Evolutionary conservation across 2,329 filamentous ascomycete genomes (phyloP), one percentile per base, ranked within the genome.

Genomic region (Arachnomyces sp.): DNA sequence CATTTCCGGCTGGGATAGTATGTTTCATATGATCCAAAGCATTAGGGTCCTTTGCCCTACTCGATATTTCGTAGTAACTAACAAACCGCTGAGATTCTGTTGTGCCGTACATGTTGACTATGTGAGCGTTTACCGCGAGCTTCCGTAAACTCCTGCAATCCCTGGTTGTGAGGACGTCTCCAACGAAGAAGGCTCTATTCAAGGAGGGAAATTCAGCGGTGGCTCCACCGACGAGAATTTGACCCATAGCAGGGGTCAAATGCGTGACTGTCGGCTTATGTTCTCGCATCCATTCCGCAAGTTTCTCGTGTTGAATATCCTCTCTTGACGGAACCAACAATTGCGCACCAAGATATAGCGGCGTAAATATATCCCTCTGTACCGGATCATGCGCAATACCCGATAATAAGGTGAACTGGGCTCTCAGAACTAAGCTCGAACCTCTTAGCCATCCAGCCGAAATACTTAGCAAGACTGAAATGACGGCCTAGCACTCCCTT

Each of bases 201-300:
- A 96, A 70, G 9, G 74, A 71, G 1, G 86, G 82, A 54, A 95
- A 93, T 49, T 84, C 64, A 0, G 85, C 80, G 2, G 69, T 81
- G 16, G 87, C 84, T 49, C 84, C 86, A 32, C 88, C 89, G n/a
- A 90, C 81, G 2, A 96, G 68, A 45, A 96, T 92, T 53, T 95
- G 86, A 40, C 89, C 89, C 89, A 96, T 95, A 42, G 92, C 92
- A 7, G 92, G 92, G 1, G 92, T 98, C 30, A 96, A 67, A 63
- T 96, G 92, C 9, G 83, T 87, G 14, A 88, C 84, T 12, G 81
- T 94, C 2, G 84, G 78, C 40, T 74, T 67, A 55, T 84, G 76
- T 38, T 82, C 76, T 38, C 73, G 71, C 74, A 95, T 86, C 92
- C 92, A 98, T 56, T 94, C 87, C 3, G 82, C 82, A 11, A 95